phyloP scores from a whole-genome alignment of 306 rosid genomes.

The Delonix regia region DNA sequence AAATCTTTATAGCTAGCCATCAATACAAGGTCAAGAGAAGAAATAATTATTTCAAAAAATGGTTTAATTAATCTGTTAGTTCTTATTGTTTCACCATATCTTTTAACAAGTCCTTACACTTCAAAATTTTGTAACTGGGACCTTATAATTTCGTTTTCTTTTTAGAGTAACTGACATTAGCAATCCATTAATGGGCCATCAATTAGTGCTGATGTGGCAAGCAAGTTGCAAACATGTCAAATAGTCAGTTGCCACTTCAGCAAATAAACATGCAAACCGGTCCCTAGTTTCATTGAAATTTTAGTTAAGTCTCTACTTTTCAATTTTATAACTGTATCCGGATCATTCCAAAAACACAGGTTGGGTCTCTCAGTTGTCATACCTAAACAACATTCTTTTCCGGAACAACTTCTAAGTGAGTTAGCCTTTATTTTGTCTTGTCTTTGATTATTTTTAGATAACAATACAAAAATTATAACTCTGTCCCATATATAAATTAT shows the following conservation, averaged over 20 bases:
- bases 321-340: neutral
- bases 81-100: neutral
- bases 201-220: neutral
- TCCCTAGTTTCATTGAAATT: neutral
- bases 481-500: too few relatives aligned
- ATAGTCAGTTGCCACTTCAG: neutral
- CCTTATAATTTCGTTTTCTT: too few relatives aligned
- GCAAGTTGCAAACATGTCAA: neutral
- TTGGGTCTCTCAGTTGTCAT: neutral
- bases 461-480: too few relatives aligned
- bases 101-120: neutral
- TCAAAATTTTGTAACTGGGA: too few relatives aligned
- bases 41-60: neutral
- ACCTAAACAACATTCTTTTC: neutral
- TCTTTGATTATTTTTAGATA: neutral
- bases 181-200: neutral
- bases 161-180: neutral
- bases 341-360: too few relatives aligned
- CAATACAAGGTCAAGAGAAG: constrained; percentile 36
- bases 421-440: neutral
- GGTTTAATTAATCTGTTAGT: neutral
- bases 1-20: constrained; percentile 22
- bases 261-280: neutral
- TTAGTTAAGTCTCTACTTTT: too few relatives aligned
- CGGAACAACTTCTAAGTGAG: neutral